phyloP scores from a whole-genome alignment of 2,329 filamentous ascomycete genomes.

The Coniochaeta ligniaria region DNA sequence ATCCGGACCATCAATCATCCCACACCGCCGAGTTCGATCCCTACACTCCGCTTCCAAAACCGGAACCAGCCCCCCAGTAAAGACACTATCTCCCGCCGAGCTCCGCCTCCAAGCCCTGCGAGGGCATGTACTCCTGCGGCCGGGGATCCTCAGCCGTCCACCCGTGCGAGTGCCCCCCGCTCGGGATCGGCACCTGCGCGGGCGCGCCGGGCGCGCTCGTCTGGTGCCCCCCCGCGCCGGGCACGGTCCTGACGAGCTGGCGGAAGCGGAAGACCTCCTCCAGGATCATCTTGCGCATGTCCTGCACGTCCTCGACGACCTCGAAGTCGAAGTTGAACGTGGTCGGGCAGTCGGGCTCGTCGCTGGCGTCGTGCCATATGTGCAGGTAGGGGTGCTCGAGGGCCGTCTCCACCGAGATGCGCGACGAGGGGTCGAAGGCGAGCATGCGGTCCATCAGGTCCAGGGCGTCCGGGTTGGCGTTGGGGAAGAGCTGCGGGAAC shows the following conservation, averaged over 20 bases:
- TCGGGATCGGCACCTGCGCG: slow-evolving; percentile 45
- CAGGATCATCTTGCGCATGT: slow-evolving; percentile 96
- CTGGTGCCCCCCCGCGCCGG: slow-evolving; percentile 24
- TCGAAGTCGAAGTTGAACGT: slow-evolving; percentile 99
- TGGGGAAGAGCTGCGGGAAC: slow-evolving; percentile 83
- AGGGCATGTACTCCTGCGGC: slow-evolving; percentile 49
- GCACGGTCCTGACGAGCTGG: slow-evolving; percentile 46
- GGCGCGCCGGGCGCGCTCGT: slow-evolving; percentile 22
- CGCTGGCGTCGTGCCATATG: slow-evolving; percentile 97
- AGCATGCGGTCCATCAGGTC: slow-evolving; percentile 96
- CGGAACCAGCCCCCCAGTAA: neutral
- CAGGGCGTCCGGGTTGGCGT: slow-evolving; percentile 91
- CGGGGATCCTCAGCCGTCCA: slow-evolving; percentile 55
- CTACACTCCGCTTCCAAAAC: neutral
- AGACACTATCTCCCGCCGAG: slow-evolving; percentile 34
- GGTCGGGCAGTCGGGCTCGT: slow-evolving; percentile 88
- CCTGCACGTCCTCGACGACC: slow-evolving; percentile 85
- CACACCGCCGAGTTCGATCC: neutral
- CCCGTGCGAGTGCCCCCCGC: slow-evolving; percentile 30
- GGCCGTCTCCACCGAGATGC: slow-evolving; percentile 90
- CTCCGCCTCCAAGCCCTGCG: slow-evolving; percentile 49
- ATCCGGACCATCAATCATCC: neutral
- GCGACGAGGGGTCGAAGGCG: slow-evolving; percentile 88
- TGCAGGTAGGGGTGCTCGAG: slow-evolving; percentile 94
- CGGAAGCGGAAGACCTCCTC: slow-evolving; percentile 91